phyloP scores from a whole-genome alignment of 441 rosid genomes.

The Brassica balearica region DNA sequence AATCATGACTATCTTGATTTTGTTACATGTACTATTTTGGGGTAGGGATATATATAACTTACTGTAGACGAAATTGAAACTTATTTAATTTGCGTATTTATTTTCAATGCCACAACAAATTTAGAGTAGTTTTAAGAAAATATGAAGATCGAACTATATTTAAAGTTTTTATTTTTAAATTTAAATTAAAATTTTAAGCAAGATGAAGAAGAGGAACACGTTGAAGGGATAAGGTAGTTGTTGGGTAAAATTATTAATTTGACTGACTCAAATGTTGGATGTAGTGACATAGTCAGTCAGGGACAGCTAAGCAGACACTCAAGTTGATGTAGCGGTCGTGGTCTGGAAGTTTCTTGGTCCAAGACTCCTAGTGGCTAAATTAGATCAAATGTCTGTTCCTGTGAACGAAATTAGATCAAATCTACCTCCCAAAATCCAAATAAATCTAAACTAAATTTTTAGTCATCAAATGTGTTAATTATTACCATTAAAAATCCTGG shows the following conservation, averaged over 20 bases:
- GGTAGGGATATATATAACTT: neutral
- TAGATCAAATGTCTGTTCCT: neutral
- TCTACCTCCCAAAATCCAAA: neutral
- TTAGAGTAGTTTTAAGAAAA: neutral
- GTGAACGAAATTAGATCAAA: neutral
- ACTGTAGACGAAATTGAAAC: neutral
- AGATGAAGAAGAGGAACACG: slow-evolving; percentile 22
- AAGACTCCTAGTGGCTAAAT: slow-evolving; percentile 25
- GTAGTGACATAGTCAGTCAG: slow-evolving; percentile 23
- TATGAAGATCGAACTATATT: neutral
- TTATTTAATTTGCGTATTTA: neutral
- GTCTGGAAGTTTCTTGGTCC: slow-evolving; percentile 31
- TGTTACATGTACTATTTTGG: neutral
- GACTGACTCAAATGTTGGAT: slow-evolving; percentile 34
- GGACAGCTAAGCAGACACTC: slow-evolving; percentile 36
- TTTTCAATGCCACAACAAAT: neutral
- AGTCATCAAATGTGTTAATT: neutral
- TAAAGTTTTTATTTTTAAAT: neutral
- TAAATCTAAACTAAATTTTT: neutral
- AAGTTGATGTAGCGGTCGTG: slow-evolving; percentile 24
- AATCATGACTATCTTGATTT: neutral
- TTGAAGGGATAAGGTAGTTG: slow-evolving; percentile 29
- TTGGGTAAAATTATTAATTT: slow-evolving; percentile 34
- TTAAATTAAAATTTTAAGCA: neutral
- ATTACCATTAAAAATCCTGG: neutral